Evolutionary conservation across 495 filamentous ascomycete genomes (phyloP), one percentile per base, ranked within the genome.

Genomic region (Hypoxylon intermedium): DNA sequence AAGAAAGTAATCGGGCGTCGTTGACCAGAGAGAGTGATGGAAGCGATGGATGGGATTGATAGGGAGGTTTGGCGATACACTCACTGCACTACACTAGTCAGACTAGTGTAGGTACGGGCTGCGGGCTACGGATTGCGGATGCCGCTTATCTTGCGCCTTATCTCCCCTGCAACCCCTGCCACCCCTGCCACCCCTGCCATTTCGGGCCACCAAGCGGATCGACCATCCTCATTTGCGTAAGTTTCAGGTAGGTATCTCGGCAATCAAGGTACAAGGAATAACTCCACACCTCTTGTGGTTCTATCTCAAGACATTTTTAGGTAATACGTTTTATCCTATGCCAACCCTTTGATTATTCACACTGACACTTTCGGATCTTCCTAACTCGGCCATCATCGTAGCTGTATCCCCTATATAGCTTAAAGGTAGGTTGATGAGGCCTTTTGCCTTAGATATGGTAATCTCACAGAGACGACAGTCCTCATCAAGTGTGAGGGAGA

Each of bases 61-160:
- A 46, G 33, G 30, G 30, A 15, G 24, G 9, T 2, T 63, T 34
- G 52, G 41, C 38, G 9, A 42, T 6, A 5, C 5, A 13, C 34
- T 12, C 34, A 15, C n/a, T 13, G 4, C 30, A n/a, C n/a, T n/a
- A n/a, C n/a, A n/a, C n/a, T n/a, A n/a, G n/a, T n/a, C n/a, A n/a
- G n/a, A n/a, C n/a, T n/a, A n/a, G n/a, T n/a, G n/a, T n/a, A n/a
- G n/a, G n/a, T n/a, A n/a, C n/a, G n/a, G n/a, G n/a, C n/a, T n/a
- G 7, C 7, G 24, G 24, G 24, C 7, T 26, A 26, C 24, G 7
- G 24, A 26, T 49, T 48, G 42, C 42, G 18, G 41, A n/a, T 13
- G 41, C 24, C 38, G 37, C 45, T 56, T 62, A 62, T 62, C 59
- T 26, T 12, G 26, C n/a, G 36, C 51, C 56, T 50, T 55, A 51